phyloP scores from a whole-genome alignment of 805 yeast genomes.

The Ogataea salicorniae region DNA sequence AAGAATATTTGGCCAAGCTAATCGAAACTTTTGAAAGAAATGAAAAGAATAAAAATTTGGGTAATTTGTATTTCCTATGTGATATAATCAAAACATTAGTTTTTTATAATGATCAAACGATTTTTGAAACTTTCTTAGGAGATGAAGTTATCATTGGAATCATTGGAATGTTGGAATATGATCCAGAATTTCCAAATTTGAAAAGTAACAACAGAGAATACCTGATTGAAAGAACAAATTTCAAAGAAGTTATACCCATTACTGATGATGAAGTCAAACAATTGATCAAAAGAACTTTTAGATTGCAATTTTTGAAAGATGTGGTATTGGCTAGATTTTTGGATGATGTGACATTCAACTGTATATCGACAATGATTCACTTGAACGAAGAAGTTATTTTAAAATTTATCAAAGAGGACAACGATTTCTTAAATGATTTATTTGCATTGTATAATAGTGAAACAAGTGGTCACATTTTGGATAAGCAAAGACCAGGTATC shows the following conservation, averaged over 20 bases:
- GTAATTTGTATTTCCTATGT: slow-evolving; percentile 60
- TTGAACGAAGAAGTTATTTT: slow-evolving; percentile 65
- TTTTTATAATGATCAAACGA: slow-evolving; percentile 62
- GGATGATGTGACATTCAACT: slow-evolving; percentile 72
- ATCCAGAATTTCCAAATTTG: slow-evolving; percentile 74
- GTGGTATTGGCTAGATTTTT: slow-evolving; percentile 76
- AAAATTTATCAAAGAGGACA: slow-evolving; percentile 47
- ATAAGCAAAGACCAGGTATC: slow-evolving; percentile 61
- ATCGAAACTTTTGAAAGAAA: slow-evolving; percentile 48
- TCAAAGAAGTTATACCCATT: slow-evolving; percentile 69
- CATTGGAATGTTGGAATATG: slow-evolving; percentile 82
- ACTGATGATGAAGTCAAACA: slow-evolving; percentile 42
- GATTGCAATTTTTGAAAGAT: slow-evolving; percentile 78
- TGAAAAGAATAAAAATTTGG: slow-evolving; percentile 49
- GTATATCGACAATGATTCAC: slow-evolving; percentile 63
- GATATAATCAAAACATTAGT: slow-evolving; percentile 68
- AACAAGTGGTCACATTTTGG: slow-evolving; percentile 6
- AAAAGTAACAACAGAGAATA: slow-evolving; percentile 78
- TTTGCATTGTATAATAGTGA: slow-evolving; percentile 48
- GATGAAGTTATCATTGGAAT: slow-evolving; percentile 52
- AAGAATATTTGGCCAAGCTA: slow-evolving; percentile 49
- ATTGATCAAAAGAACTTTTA: slow-evolving; percentile 68
- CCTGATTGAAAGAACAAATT: slow-evolving; percentile 49
- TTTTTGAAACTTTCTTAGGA: slow-evolving; percentile 52
- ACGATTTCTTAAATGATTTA: slow-evolving; percentile 49